Evolutionary conservation across 1,139 yeast species (phyloP).

Genomic region (Pichia sp.): DNA sequence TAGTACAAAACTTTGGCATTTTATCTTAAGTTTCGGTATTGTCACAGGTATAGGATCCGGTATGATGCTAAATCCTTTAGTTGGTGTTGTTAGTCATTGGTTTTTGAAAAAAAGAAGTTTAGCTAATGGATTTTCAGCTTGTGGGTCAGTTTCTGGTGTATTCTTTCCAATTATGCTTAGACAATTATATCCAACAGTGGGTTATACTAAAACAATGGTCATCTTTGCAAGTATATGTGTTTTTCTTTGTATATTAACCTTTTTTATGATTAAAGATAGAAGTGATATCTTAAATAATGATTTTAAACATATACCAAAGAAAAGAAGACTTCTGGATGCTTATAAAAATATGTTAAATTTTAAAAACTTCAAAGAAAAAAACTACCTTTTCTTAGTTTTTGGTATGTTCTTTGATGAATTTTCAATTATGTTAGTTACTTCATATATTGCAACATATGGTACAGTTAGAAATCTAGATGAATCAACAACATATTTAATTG

Average conservation of each 20-base stretch:
- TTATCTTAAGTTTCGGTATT: conserved; percentile 51
- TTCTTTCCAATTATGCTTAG: conserved; percentile 56
- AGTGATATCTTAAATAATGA: conserved; percentile 25
- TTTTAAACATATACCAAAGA: conserved; percentile 4
- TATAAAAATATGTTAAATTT: conserved; percentile 38
- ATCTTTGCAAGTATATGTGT: conserved; percentile 47
- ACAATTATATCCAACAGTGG: conserved; percentile 42
- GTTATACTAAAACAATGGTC: conserved; percentile 55
- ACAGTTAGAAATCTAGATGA: conserved; percentile 37
- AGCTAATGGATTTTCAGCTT: conserved; percentile 53
- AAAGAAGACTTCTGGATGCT: conserved; percentile 32
- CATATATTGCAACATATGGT: conserved; percentile 47
- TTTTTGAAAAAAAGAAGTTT: conserved; percentile 50
- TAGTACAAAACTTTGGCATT: conserved; percentile 46
- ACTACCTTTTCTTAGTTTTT: conserved; percentile 28
- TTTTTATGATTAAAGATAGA: conserved; percentile 21
- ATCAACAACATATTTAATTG: conserved; percentile 38
- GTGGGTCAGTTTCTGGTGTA: conserved; percentile 58
- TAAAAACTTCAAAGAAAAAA: conserved; percentile 36
- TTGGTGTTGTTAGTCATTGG: conserved; percentile 59
- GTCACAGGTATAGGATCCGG: conserved; percentile 54
- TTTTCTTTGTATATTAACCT: conserved; percentile 30
- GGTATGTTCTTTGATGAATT: conserved; percentile 25
- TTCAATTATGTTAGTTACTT: conserved; percentile 22
- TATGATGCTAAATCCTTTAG: conserved; percentile 48